phyloP scores from a whole-genome alignment of 345 rosid genomes.

The Populus simonii region DNA sequence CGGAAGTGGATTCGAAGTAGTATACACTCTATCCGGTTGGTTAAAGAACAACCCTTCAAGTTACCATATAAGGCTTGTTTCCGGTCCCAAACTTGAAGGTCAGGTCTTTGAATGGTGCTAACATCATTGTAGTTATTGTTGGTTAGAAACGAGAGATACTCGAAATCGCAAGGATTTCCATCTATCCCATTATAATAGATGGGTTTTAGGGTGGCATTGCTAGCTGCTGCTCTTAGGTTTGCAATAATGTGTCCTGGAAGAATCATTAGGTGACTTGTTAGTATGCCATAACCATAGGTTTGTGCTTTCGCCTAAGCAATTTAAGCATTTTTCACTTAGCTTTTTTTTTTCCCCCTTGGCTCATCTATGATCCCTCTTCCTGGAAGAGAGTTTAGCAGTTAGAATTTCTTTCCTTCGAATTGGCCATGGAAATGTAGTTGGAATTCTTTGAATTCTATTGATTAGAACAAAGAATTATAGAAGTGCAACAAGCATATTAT shows the following conservation, averaged over 20 bases:
- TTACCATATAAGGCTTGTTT: slow-evolving; percentile 63
- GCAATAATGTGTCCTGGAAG: too few species aligned
- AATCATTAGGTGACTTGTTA: too few species aligned
- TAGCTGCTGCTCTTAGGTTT: too few species aligned
- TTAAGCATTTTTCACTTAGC: too few species aligned
- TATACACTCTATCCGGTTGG: slow-evolving; percentile 82
- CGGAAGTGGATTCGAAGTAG: slow-evolving; percentile 57
- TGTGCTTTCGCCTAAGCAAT: neutral
- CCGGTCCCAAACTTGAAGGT: slow-evolving; percentile 75
- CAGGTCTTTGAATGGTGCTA: slow-evolving; percentile 7
- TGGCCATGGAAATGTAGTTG: neutral
- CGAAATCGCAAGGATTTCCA: too few species aligned
- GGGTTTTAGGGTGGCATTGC: too few species aligned
- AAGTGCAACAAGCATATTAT: neutral
- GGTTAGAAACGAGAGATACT: neutral
- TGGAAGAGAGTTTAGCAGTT: neutral
- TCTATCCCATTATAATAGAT: too few species aligned
- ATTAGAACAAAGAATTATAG: neutral
- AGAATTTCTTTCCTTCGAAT: neutral
- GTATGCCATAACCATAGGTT: neutral
- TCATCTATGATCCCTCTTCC: neutral
- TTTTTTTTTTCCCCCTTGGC: neutral
- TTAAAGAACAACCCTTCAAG: slow-evolving; percentile 53
- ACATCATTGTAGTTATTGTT: neutral
- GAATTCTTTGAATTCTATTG: neutral